Base-by-base conservation (phyloP, 2,329 filamentous ascomycete species). In the Dactylellina cionopaga region DNA sequence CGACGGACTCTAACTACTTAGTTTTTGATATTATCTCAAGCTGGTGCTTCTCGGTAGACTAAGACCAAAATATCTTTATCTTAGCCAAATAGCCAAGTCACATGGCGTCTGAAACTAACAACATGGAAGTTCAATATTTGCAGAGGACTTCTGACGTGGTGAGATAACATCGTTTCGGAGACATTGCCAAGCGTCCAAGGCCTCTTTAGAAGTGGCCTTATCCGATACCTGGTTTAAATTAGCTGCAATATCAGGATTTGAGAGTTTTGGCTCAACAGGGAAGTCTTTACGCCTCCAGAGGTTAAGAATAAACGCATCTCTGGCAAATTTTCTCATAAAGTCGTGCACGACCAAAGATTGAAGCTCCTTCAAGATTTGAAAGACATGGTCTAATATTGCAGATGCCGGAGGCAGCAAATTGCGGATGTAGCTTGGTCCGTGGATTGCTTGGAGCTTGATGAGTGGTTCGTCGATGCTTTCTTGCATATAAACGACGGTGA, bases 261-360 rank as follows among this genome's bases (percentile, higher is more conserved):
- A 55, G 10, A 70, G 37, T 4, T 17, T 10, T 11, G 64, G 55
- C 13, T 7, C 35, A 1, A 17, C 43, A 17, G 17, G 17, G 9
- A 62, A 24, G 0, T n/a, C 3, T 0, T 31, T 4, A 11, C 49
- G 39, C 10, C 47, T 43, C 13, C 27, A 35, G 5, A 39, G 47
- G 5, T 43, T 44, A 3, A 47, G 41, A 17, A 39, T 15, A 1
- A 56, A 39, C 13, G 62, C 29, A 15, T 55, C 47, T 5, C 35
- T 43, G 37, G 56, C 13, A 9, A 62, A 22, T 29, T 55, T 51
- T 19, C 44, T 62, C 35, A 70, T 54, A 25, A 70, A 70, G 15
- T 24, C 46, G 39, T 60, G 47, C 22, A 70, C 25, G 17, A 55
- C 39, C 4, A 62, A 56, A 5, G 47, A 13, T 11, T 51, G 33